Conservation (phyloP, 208 protist genomes). For the Acanthamoeba lenticulata region DNA sequence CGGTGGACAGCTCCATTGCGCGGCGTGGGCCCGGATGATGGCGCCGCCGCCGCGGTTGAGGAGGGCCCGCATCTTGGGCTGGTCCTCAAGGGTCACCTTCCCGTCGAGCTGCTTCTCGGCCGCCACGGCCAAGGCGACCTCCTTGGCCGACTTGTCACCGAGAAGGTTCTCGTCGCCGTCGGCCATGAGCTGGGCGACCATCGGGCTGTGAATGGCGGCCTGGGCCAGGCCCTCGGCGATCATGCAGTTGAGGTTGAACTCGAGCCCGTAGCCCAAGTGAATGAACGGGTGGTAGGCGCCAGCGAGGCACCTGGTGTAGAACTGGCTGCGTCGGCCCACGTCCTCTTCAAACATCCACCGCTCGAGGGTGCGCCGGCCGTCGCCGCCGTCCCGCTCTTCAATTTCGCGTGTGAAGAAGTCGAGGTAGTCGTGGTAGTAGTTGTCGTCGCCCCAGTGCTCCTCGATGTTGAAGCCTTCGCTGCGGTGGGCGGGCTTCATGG, state of each 20-base stretch:
- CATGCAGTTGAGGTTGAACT: slow-evolving; percentile 40
- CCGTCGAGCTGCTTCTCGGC: background rate
- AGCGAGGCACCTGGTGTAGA: background rate
- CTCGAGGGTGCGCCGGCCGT: background rate
- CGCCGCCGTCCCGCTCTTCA: background rate
- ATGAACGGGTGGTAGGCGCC: slow-evolving; percentile 29
- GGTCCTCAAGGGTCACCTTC: background rate
- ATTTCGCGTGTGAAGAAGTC: background rate
- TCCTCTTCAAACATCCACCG: slow-evolving; percentile 40
- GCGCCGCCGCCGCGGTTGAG: background rate
- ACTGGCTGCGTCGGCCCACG: background rate
- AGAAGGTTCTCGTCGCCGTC: background rate
- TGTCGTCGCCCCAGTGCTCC: slow-evolving; percentile 28
- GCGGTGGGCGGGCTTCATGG: background rate
- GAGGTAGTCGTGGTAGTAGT: slow-evolving; percentile 43
- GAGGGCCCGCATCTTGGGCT: background rate
- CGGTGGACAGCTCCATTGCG: background rate
- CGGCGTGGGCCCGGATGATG: background rate
- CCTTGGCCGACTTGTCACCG: background rate
- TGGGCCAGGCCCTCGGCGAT: slow-evolving; percentile 27
- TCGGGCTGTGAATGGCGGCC: background rate
- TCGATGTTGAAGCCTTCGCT: background rate
- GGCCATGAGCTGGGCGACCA: background rate
- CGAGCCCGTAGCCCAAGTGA: background rate
- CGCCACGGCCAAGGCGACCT: background rate